Base-by-base conservation (phyloP, 78 protist genomes). In the Protostelium mycophagum region DNA sequence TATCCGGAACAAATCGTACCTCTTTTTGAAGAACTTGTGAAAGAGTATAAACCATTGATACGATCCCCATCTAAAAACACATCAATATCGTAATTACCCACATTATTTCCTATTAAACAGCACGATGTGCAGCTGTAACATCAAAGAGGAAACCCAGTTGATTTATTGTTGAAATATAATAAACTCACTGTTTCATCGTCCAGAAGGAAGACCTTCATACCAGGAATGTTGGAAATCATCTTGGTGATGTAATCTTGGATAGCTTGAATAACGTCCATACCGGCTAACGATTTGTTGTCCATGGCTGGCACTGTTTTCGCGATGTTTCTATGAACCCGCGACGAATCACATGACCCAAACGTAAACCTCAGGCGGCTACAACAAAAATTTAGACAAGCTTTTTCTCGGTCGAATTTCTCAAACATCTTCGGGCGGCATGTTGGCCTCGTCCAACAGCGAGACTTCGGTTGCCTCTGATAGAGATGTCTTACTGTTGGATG, bases 131-230 rank as follows among this genome's bases (percentile, higher is more conserved):
- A 36, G 85, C 36, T 31, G 10, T 83, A 16, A 23, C 37, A 28
- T 0, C 85, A 87, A 1, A 9, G 5, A 0, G 10, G 91, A 23
- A 1, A 29, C 9, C 29, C n/a, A 89, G 36, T 0, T n/a, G n/a
- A n/a, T n/a, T 84, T 36, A 5, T 34, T 0, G 89, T 0, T 37
- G 25, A 35, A 85, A 37, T n/a, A 0, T 28, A 0, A 1, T 16
- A n/a, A 39, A 88, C 88, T 38, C 63, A 96, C 95, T 73, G 99
- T 98, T 16, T 96, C 97, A 35, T 91, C 38, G 89, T 98, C 99
- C 38, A 98, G 88, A 35, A 98, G 91, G 34, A 98, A 92, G 28
- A 96, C 98, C 83, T 98, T 98, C 98, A 96, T 96, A 0, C 99
- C 99, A 0, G 39, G 34, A 29, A 89, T 87, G 31, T 86, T 88